Conservation (phyloP, 2,329 filamentous ascomycete species). For the Aureobasidium pullulans region DNA sequence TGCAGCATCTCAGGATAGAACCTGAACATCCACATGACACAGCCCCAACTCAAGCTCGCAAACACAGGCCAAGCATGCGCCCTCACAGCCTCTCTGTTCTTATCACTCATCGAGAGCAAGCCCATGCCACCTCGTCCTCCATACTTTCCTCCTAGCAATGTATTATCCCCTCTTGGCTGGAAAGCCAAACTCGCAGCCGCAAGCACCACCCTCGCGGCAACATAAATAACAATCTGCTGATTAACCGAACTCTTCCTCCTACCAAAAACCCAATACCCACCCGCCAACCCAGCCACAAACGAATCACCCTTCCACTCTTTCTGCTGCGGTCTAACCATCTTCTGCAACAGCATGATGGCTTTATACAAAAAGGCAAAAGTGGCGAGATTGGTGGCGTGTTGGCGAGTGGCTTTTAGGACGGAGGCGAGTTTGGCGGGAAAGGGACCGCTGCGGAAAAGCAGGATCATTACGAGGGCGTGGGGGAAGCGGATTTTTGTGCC, state of each 20-base stretch:
- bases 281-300: constrained; percentile 78
- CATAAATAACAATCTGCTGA: constrained; percentile 97
- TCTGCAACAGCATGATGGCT: constrained; percentile 65
- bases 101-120: constrained; percentile 32
- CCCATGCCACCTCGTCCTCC: constrained; percentile 35
- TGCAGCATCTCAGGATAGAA: constrained; percentile 89
- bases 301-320: constrained; percentile 69
- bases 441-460: constrained; percentile 84
- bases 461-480: constrained; percentile 96
- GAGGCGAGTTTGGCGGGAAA: constrained; percentile 70
- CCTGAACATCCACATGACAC: constrained; percentile 92
- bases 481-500: constrained; percentile 97
- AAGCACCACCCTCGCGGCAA: constrained; percentile 85
- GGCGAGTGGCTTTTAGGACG: constrained; percentile 77
- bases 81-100: constrained; percentile 32
- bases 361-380: constrained; percentile 92
- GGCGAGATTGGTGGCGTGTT: constrained; percentile 86
- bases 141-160: constrained; percentile 29
- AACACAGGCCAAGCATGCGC: constrained; percentile 87
- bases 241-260: constrained; percentile 70
- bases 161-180: constrained; percentile 45
- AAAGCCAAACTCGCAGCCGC: constrained; percentile 78
- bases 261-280: constrained; percentile 91
- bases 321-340: constrained; percentile 34
- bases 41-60: constrained; percentile 81